phyloP scores from a whole-genome alignment of 2,329 filamentous ascomycete genomes.

The Claviceps citrina region DNA sequence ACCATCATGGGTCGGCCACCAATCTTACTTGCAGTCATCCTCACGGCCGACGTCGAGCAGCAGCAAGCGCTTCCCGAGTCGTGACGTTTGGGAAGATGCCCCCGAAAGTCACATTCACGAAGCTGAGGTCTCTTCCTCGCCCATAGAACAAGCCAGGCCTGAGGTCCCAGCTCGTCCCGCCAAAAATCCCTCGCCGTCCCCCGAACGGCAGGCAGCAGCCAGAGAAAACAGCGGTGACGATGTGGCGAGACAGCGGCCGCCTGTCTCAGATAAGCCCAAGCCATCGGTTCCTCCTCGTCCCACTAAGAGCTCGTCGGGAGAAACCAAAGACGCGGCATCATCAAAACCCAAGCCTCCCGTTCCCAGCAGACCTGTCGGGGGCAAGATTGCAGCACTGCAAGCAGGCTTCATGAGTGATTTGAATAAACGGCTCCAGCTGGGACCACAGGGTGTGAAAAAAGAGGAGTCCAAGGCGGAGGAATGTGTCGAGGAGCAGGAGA shows the following conservation, averaged over 20 bases:
- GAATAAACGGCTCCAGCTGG: slow-evolving; percentile 74
- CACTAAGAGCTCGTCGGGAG: slow-evolving; percentile 30
- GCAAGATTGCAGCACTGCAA: slow-evolving; percentile 83
- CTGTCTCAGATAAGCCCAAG: slow-evolving; percentile 39
- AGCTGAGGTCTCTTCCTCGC: slow-evolving; percentile 45
- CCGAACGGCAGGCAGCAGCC: slow-evolving; percentile 36
- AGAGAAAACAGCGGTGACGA: slow-evolving; percentile 25
- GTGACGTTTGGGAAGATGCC: slow-evolving; percentile 87
- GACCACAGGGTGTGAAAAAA: slow-evolving; percentile 66
- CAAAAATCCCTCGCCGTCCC: slow-evolving; percentile 23
- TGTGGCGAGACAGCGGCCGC: slow-evolving; percentile 22
- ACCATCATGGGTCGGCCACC: slow-evolving; percentile 30
- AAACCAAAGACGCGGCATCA: slow-evolving; percentile 27
- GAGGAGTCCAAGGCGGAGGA: slow-evolving; percentile 48
- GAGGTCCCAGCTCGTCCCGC: slow-evolving; percentile 17
- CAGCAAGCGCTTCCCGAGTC: slow-evolving; percentile 69
- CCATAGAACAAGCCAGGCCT: slow-evolving; percentile 15
- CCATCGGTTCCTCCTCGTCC: slow-evolving; percentile 47
- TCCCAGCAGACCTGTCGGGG: slow-evolving; percentile 56
- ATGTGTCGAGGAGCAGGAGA: slow-evolving; percentile 44
- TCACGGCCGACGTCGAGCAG: slow-evolving; percentile 34
- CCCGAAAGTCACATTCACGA: slow-evolving; percentile 71
- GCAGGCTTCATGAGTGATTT: slow-evolving; percentile 86
- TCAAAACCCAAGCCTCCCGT: slow-evolving; percentile 70
- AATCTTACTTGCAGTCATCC: slow-evolving; percentile 31